Base-by-base conservation (phyloP, 345 rosid genomes). In the Gossypium longicalyx region DNA sequence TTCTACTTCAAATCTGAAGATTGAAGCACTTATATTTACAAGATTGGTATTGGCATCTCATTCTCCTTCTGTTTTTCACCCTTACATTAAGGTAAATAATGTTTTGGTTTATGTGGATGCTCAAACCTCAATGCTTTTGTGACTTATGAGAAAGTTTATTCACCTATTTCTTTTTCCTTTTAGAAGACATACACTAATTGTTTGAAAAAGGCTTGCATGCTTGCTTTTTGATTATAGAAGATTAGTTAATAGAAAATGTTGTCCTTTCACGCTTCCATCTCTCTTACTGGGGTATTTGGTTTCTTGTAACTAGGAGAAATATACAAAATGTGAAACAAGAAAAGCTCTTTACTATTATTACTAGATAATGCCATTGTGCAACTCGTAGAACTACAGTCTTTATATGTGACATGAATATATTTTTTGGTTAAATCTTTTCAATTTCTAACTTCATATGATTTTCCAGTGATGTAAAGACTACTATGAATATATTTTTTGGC, bases 1-100 rank as follows among this genome's bases (percentile, higher is more conserved):
- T 52, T 93, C 99, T 70, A 96, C 97, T 68, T 96, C 99, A 51
- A 96, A 90, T 84, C 85, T 96, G 87, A 96, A 96, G 85, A 90
- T 88, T 57, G 98, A 96, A 86, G 97, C 98, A 15, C 93, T 96
- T 66, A 68, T 86, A 67, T 96, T 93, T 77, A 89, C 97, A 45
- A 87, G 91, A 85, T 85, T 96, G 85, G 98, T 96, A 72, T 83
- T 96, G 85, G 89, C 89, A 72, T 96, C 98, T 45, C 99, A 96
- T 80, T 84, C 91, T 11, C 98, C 99, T 77, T 61, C 95, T 84
- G 99, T 90, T 75, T 96, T 96, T 77, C 97, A 93, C 75, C 99
- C 98, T n/a, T 89, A 91, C 83, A 87, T 93, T 70, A 86, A 96
- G 99, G 99, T 96, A 77, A 13, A 69, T 41, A 17, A 69, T 27